Base-by-base conservation (phyloP, 1,284 basidiomycete species). In the Boletellus deceptivus region DNA sequence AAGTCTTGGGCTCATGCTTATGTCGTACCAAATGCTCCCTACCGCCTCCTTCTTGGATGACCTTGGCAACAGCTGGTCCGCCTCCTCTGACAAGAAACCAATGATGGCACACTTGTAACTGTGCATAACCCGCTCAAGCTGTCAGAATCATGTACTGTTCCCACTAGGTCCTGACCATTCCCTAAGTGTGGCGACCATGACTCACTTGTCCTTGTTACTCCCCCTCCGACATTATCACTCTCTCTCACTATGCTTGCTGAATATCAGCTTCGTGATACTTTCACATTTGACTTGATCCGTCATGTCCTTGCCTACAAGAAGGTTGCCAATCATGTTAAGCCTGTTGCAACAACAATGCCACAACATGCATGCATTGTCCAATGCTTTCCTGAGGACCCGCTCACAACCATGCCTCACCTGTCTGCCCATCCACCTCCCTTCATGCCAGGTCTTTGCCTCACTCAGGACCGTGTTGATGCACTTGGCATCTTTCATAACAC, bases 11-110 rank as follows among this genome's bases (percentile, higher is more conserved):
- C 31, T 9, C 31, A 33, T 33, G 14, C 14, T 3, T 33, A 33
- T 9, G 31, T 33, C 10, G 14, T 33, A 11, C 10, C 31, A 4
- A 33, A 59, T 13, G 50, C 55, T 0, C 59, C 60, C 0, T 63
- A 57, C 16, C 16, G 29, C 0, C 49, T 64, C 0, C 42, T 64
- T 1, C 46, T 61, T 4, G 55, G 59, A 14, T 34, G 40, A 2
- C 63, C 60, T 0, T 65, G 58, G 56, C 59, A 62, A 27, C 31
- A 24, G 2, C 48, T 56, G 2, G 49, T 55, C 7, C 13, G 27
- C 0, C 46, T 57, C 0, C 11, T 18, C 0, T 48, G 50, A 6
- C n/a, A 43, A 0, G 36, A 56, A 35, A 46, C 40, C 10, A 16
- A 39, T 16, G 41, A 54, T 6, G 31, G 27, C 1, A 44, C 57